Base-by-base conservation (phyloP, 2,329 filamentous ascomycete genomes). In the Aspergillus jensenii region DNA sequence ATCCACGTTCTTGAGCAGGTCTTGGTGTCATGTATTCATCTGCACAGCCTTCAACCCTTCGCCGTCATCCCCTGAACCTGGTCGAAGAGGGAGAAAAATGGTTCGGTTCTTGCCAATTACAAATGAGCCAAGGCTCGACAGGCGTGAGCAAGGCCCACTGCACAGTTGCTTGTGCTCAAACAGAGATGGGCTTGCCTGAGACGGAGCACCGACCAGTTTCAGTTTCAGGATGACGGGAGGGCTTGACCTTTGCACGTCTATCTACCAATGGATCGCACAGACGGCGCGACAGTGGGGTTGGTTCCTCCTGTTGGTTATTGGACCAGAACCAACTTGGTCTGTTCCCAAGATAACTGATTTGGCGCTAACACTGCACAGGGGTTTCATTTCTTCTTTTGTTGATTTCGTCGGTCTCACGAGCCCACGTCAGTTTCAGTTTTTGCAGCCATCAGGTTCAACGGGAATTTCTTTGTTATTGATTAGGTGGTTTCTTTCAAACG, bases 201-300 rank as follows among this genome's bases (percentile, higher is more conserved):
- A 61, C 14, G 12, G 58, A 39, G 61, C 44, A 40, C 63, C 61
- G 56, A 40, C 35, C n/a, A 50, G 63, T 65, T 64, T 63, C 63
- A 65, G 37, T 65, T 64, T 64, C 63, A 65, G 37, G 52, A 61
- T 60, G 52, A 62, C 50, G 60, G 56, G 60, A 31, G 27, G 27
- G 33, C 54, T 56, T 56, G 40, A 51, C 39, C 41, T 51, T 44
- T 50, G 49, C 31, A 17, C 35, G 27, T 41, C 19, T 19, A 37
- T 41, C 19, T 19, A 37, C 51, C 59, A 61, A 52, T 53, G 50
- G 54, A 59, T 57, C 47, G 46, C 44, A 57, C 37, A 52, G 52
- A 44, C 48, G 47, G 55, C 44, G 50, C 23, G 51, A 31, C 27
- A 41, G 37, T 43, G 21, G 45, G 9, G 35, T 35, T 23, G 41